Conservation (phyloP, 805 yeast species). For the Myxozyma monticola region DNA sequence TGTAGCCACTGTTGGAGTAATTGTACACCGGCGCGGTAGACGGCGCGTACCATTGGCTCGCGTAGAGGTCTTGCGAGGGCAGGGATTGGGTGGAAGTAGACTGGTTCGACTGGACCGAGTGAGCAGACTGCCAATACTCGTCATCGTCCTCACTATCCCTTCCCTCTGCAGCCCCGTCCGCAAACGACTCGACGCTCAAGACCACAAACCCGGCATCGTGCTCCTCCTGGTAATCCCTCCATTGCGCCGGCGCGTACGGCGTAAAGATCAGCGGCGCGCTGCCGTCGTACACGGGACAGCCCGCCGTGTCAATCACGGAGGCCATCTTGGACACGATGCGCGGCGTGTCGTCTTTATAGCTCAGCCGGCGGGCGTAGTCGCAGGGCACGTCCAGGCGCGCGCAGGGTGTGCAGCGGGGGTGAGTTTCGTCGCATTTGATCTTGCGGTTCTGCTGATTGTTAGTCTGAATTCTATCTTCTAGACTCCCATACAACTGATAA, state of each 20-base stretch:
- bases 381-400: conserved; percentile 18
- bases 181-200: conserved; percentile 4
- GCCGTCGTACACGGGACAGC: conserved; percentile 29
- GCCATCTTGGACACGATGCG: conserved; percentile 23
- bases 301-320: conserved; percentile 10
- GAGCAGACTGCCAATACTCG: too few species aligned
- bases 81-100: too few species aligned
- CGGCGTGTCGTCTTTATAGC: conserved; percentile 28
- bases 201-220: conserved; percentile 24
- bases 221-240: conserved; percentile 16
- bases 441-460: conserved; percentile 15
- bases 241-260: conserved; percentile 15
- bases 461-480: too few species aligned
- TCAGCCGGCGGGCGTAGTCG: conserved; percentile 24
- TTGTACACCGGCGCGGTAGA: too few species aligned
- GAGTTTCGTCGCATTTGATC: conserved; percentile 27
- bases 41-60: too few species aligned
- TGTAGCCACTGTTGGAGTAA: too few species aligned
- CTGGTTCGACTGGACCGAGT: too few species aligned
- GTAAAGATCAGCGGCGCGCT: conserved; percentile 13
- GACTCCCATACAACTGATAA: too few species aligned
- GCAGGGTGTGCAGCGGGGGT: conserved; percentile 27
- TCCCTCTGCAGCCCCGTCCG: too few species aligned
- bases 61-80: too few species aligned
- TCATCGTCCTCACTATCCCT: too few species aligned